Base-by-base conservation (phyloP, 345 rosid genomes). In the Cochlearia excelsa region DNA sequence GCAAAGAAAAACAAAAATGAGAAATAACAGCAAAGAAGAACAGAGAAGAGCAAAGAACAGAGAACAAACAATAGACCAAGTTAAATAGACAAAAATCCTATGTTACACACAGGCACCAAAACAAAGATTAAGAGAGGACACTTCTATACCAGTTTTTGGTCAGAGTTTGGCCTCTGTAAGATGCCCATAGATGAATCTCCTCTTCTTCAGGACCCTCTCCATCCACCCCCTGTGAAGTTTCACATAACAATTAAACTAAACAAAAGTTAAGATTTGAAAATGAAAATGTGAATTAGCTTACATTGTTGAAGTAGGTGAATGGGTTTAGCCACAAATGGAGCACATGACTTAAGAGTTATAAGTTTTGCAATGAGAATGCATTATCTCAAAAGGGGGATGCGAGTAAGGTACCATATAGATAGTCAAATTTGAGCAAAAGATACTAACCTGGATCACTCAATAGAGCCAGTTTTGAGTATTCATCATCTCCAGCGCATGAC, bases 381-480 rank as follows among this genome's bases (percentile, higher is more conserved):
- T 16, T 16, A 16, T 16, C 23, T 78, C 35, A 74, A 16, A 62
- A 45, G 54, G 34, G 7, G 23, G 23, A 16, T 56, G 53, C 16
- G 3, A 51, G 39, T 7, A 52, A 58, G 26, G 7, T 41, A 57
- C 29, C 55, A 37, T 3, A 58, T 7, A 51, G 49, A 47, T 51
- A 45, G 46, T 26, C 57, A 8, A 16, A 50, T 26, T 45, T 39
- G 27, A 43, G 45, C 37, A 58, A 59, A 58, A 65, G 30, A 46
- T 57, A 61, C 54, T 11, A 41, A 93, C 99, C 97, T 93, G 99
- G 75, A 93, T 93, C 97, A 93, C 80, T 93, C 97, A 43, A 93
- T 93, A 64, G 89, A 97, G 74, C 99, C 97, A 93, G 87, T 79
- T 89, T 93, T 38, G 95, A 93, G 76, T 77, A 89, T 56, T 84